Base-by-base conservation (phyloP, 2,329 filamentous ascomycete species). In the Fusarium sp. region DNA sequence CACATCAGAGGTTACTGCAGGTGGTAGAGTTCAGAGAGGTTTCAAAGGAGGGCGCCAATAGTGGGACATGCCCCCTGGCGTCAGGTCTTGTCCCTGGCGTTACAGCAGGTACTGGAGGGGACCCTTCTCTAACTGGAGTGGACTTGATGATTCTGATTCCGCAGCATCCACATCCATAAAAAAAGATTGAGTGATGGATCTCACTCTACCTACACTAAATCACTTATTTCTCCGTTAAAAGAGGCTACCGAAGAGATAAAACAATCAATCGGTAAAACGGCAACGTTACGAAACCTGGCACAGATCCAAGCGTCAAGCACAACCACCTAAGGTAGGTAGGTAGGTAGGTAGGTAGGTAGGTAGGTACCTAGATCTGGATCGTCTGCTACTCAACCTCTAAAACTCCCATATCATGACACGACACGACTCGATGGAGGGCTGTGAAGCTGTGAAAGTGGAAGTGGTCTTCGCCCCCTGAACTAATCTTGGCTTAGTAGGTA, bases 31-130 rank as follows among this genome's bases (percentile, higher is more conserved):
- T 58, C 56, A 65, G 11, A 51, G 46, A 47, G 56, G 62, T 65
- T 65, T 66, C 62, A 65, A 61, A 59, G 48, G 63, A 65, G 63
- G 63, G 63, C 62, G 61, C 58, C 63, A 66, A 50, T 47, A 53
- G 47, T 62, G 47, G 59, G 40, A 48, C 48, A 53, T 40, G 36
- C 58, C 62, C 62, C 63, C 62, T 65, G 53, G 62, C 62, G 46
- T 59, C 62, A 53, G 57, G 57, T 44, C 58, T 40, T 52, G 52
- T 39, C 52, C 58, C 58, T 53, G 57, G 57, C 57, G 62, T 63
- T 54, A 55, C 57, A 60, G n/a, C 15, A 42, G 12, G 32, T 44
- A 39, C 40, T 44, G 51, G 42, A 57, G 52, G 53, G 35, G 44
- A 58, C 24, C 35, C 46, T 44, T 32, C 22, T 22, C 13, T 43